Base-by-base conservation (phyloP, 495 filamentous ascomycete species). In the Penicillium chermesinum region DNA sequence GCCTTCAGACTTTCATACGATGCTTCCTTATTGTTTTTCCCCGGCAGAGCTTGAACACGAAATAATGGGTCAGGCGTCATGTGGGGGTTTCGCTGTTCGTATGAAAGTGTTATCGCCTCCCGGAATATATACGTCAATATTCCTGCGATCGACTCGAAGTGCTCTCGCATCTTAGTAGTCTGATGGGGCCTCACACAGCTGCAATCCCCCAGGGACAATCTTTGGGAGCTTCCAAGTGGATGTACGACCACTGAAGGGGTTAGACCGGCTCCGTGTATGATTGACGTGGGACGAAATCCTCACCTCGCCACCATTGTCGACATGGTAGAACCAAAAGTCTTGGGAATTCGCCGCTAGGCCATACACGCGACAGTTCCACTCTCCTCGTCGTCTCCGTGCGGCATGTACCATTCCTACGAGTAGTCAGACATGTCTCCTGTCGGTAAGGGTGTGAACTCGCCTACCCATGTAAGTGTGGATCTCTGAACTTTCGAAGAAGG, bases 321-420 rank as follows among this genome's bases (percentile, higher is more conserved):
- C 17, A 5, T 33, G 44, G 21, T 48, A 53, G 17, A 53, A 53
- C 44, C 39, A 47, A 33, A 48, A 53, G 2, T 38, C 38, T 20
- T 43, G 27, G 2, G 39, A 36, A 18, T 53, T 34, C 7, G 50
- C 48, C 10, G 32, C 20, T 2, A 53, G 33, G 7, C 50, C 44
- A 33, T 44, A 48, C 1, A 53, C 22, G 22, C 7, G 14, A 44
- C 50, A 44, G 39, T 48, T 37, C n/a, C 9, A 20, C 34, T 44
- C 14, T 17, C 34, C 44, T 7, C 33, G 34, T n/a, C 10, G 19
- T n/a, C 34, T 47, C 4, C 50, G 18, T 9, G 34, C 30, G 7
- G 10, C 7, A 34, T 53, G 39, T 33, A 53, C 30, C 50, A 53
- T 53, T 7, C 21, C 50, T 53, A 27, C 35, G 0, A 17, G 12